phyloP scores from a whole-genome alignment of 176 grass and related monocot genomes.

The Oryza officinalis region DNA sequence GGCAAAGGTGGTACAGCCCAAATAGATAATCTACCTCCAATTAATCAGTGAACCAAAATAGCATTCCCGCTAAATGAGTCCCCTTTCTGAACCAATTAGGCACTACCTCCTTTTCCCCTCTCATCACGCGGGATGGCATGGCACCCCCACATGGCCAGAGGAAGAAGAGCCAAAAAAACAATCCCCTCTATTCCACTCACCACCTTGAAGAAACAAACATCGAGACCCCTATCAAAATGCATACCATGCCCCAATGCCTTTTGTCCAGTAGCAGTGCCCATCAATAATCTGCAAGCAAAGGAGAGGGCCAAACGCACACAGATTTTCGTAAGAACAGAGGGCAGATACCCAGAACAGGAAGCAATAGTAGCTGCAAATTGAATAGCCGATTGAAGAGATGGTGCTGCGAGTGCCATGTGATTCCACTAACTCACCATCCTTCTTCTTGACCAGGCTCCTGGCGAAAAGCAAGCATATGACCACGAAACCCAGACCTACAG shows the following conservation, averaged over 20 bases:
- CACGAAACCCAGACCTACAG: slow-evolving; percentile 78
- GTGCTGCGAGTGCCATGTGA: not conserved
- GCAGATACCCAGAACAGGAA: slow-evolving; percentile 5
- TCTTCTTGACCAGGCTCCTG: slow-evolving; percentile 78
- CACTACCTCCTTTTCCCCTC: slow-evolving; percentile 33
- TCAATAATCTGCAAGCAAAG: slow-evolving; percentile 79
- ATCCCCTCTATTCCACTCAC: slow-evolving; percentile 59
- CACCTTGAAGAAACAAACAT: slow-evolving; percentile 60
- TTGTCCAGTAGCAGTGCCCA: slow-evolving; percentile 35
- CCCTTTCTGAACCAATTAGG: slow-evolving; percentile 41
- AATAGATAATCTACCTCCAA: slow-evolving; percentile 41
- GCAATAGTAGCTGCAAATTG: slow-evolving; percentile 19
- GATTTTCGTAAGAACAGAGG: slow-evolving; percentile 32
- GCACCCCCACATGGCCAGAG: slow-evolving; percentile 74
- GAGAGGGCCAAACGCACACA: slow-evolving; percentile 23
- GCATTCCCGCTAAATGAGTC: slow-evolving; percentile 27
- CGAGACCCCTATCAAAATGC: slow-evolving; percentile 60
- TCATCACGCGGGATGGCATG: slow-evolving; percentile 34
- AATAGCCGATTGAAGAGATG: not conserved
- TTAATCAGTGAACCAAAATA: slow-evolving; percentile 36
- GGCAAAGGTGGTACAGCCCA: slow-evolving; percentile 25
- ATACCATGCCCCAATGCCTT: slow-evolving; percentile 55
- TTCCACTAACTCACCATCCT: slow-evolving; percentile 67
- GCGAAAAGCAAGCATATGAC: slow-evolving; percentile 98
- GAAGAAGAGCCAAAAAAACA: slow-evolving; percentile 83